Evolutionary conservation across 2,329 filamentous ascomycete genomes (phyloP).

Genomic region (Penicillium sp.): DNA sequence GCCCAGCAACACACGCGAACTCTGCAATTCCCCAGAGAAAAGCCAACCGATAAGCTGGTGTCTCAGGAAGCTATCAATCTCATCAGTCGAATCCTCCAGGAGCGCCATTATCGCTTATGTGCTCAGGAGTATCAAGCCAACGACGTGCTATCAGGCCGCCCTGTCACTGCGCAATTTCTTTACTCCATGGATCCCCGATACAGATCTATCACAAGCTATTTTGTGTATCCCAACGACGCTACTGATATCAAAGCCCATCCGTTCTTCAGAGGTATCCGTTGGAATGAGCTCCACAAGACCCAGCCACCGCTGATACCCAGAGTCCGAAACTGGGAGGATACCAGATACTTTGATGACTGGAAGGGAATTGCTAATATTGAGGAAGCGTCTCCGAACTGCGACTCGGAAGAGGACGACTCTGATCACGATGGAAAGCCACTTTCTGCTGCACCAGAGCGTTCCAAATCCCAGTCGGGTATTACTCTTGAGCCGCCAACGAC

Average conservation of each 20-base stretch:
- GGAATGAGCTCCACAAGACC: constrained; percentile 71
- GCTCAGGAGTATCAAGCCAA: constrained; percentile 71
- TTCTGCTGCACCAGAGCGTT: neutral
- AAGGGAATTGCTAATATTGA: constrained; percentile 66
- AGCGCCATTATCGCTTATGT: constrained; percentile 74
- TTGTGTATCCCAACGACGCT: constrained; percentile 81
- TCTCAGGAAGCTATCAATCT: constrained; percentile 74
- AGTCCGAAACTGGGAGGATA: constrained; percentile 68
- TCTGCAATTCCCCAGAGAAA: constrained; percentile 67
- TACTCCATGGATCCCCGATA: constrained; percentile 32
- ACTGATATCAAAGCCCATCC: constrained; percentile 85
- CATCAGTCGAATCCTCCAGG: constrained; percentile 69
- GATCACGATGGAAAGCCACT: neutral
- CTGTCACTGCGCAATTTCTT: constrained; percentile 31
- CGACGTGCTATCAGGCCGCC: constrained; percentile 49
- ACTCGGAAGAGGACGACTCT: constrained; percentile 11
- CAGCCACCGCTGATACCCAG: constrained; percentile 78
- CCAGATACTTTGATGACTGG: constrained; percentile 82
- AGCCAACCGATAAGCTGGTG: constrained; percentile 56
- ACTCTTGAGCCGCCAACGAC: neutral
- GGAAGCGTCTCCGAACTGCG: constrained; percentile 18
- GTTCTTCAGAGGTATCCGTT: constrained; percentile 79
- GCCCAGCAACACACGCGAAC: constrained; percentile 67
- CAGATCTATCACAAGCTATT: constrained; percentile 52
- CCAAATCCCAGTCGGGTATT: neutral